These are phyloP conservation scores for Metarhizium humberi DNA, from an alignment of 2,329 filamentous ascomycete species.

Conservation along the genomic window DNA sequence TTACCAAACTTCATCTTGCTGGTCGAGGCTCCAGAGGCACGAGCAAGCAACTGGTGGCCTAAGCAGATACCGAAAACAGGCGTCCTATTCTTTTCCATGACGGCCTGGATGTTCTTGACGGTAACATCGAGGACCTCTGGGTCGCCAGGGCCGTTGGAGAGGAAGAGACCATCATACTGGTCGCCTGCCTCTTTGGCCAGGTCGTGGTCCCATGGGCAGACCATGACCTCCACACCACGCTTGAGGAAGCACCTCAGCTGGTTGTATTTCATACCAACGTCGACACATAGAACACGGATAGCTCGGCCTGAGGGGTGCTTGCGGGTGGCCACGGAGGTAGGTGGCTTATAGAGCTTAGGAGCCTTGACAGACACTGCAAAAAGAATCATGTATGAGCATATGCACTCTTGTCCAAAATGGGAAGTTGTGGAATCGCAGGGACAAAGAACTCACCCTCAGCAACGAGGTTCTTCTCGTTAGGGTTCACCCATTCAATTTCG, in stretches of 20 bases:
- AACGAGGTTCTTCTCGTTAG: slow-evolving; percentile 87
- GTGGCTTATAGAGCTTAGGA: slow-evolving; percentile 78
- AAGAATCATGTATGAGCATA: slow-evolving; percentile 25
- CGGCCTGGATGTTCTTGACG: slow-evolving; percentile 67
- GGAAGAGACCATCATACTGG: slow-evolving; percentile 92
- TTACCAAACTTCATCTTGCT: slow-evolving; percentile 99
- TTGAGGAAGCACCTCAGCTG: slow-evolving; percentile 88
- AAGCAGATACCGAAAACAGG: slow-evolving; percentile 96
- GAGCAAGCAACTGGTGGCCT: slow-evolving; percentile 85
- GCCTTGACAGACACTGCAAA: slow-evolving; percentile 74
- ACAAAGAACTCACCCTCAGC: slow-evolving; percentile 67
- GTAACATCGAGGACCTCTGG: slow-evolving; percentile 76
- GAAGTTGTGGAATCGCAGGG: slow-evolving; percentile 8
- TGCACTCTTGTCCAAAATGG: slow-evolving; percentile 10
- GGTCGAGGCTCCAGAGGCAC: slow-evolving; percentile 77
- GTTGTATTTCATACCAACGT: slow-evolving; percentile 98
- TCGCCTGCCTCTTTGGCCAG: slow-evolving; percentile 67
- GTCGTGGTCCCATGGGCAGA: slow-evolving; percentile 94
- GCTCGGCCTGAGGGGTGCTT: slow-evolving; percentile 82
- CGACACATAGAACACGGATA: slow-evolving; percentile 82
- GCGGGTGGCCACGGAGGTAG: slow-evolving; percentile 58
- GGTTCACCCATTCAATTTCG: slow-evolving; percentile 78
- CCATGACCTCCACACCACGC: slow-evolving; percentile 85
- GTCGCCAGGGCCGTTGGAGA: slow-evolving; percentile 96
- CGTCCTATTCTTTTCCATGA: slow-evolving; percentile 68